A percentile compares a stretch with the other conserved stretches of the same genome.
phyloP scores from a whole-genome alignment of 768 basidiomycete genomes.

The Pleurotus giganteus region DNA sequence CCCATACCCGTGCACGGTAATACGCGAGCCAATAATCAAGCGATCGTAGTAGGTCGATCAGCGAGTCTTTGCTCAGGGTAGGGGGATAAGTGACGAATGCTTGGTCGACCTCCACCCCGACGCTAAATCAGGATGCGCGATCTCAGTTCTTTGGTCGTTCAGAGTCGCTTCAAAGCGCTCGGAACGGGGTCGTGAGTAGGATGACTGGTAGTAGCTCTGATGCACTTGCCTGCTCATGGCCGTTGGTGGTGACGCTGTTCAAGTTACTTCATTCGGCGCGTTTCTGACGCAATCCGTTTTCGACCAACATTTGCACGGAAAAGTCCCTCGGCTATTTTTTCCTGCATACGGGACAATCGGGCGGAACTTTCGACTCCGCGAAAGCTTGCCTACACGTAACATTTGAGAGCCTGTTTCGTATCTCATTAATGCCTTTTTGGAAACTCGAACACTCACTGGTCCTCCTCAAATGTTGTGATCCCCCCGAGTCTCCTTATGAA shows the following conservation, averaged over 20 bases:
- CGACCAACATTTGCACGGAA: not conserved
- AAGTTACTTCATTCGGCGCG: no score
- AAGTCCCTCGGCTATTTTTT: not conserved
- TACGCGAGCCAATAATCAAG: not conserved
- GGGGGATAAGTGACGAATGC: not conserved
- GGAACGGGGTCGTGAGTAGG: no score
- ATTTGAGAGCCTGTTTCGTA: constrained; percentile 3
- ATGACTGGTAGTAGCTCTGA: no score
- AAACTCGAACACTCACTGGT: not conserved
- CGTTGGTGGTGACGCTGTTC: no score
- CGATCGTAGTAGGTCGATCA: not conserved
- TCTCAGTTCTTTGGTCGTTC: not conserved
- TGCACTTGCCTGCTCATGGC: no score
- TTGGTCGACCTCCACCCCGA: constrained; percentile 2
- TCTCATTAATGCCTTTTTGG: constrained; percentile 5
- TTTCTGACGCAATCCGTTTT: no score
- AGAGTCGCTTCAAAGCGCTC: not conserved
- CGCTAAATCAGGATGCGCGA: not conserved
- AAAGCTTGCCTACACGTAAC: not conserved
- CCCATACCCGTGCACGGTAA: constrained; percentile 1
- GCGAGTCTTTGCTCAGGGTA: constrained; percentile 3
- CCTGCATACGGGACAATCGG: not conserved
- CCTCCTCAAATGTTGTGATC: not conserved
- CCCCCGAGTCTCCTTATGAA: no score
- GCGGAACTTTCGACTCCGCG: not conserved